phyloP scores from a whole-genome alignment of 352 stramenopile species.

The Phytopythium delawarense region DNA sequence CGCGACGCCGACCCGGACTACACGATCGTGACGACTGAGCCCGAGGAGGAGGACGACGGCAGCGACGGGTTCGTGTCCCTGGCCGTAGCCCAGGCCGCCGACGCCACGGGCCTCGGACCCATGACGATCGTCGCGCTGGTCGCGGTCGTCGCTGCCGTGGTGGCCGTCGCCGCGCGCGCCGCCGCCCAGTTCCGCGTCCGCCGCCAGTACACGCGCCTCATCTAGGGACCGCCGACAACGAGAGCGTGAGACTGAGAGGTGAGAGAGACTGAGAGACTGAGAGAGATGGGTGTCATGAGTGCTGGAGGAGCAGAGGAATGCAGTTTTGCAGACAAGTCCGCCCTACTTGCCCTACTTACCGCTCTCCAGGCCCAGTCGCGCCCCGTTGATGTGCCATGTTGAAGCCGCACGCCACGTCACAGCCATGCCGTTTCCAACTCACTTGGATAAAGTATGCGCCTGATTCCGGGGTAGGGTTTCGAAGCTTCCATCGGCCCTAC shows the following conservation, averaged over 20 bases:
- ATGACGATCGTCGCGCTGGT: constrained; percentile 22
- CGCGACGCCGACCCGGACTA: constrained; percentile 33
- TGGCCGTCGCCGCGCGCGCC: constrained; percentile 36
- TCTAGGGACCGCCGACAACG: constrained; percentile 14
- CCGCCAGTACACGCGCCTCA: constrained; percentile 49
- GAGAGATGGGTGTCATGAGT: not conserved
- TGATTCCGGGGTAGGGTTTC: not conserved
- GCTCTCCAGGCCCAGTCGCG: too few species aligned
- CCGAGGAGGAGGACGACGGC: not conserved
- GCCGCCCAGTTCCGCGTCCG: constrained; percentile 40
- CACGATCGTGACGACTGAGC: constrained; percentile 17
- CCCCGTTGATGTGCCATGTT: not conserved
- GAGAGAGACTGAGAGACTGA: too few species aligned
- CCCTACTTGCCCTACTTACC: not conserved
- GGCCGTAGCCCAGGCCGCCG: not conserved
- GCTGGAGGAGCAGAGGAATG: not conserved
- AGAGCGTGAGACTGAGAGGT: not conserved
- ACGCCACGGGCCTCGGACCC: constrained; percentile 1
- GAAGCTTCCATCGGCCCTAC: not conserved
- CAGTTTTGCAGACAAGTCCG: not conserved
- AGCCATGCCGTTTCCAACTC: not conserved
- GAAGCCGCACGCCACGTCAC: not conserved
- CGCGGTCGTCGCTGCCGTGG: constrained; percentile 32
- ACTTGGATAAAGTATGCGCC: not conserved
- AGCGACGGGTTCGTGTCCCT: constrained; percentile 5